A percentile compares a stretch with the other conserved stretches of the same genome.
phyloP scores from a whole-genome alignment of 805 yeast species.

The Starmerella scarabaei region DNA sequence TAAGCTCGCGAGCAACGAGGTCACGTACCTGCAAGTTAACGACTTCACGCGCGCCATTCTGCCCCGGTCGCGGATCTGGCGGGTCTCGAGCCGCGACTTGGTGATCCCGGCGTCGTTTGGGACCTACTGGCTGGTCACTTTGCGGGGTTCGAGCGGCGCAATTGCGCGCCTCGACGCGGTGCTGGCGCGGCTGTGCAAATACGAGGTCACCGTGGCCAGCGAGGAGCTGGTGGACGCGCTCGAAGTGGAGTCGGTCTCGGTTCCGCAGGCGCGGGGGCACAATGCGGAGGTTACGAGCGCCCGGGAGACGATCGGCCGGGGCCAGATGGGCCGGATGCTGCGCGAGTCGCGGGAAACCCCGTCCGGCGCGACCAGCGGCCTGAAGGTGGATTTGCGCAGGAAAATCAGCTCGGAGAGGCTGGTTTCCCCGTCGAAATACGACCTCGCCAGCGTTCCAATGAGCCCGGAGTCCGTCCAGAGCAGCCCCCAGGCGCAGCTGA shows the following conservation, averaged over 20 bases:
- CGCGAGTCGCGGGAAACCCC: too few species aligned
- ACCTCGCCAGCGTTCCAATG: too few species aligned
- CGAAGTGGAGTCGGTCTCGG: too few species aligned
- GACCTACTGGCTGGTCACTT: constrained; percentile 19
- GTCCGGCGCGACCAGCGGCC: too few species aligned
- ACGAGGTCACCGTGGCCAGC: constrained; percentile 6
- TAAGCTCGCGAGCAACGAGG: constrained; percentile 19
- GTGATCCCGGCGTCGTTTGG: constrained; percentile 20
- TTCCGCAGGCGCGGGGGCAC: too few species aligned
- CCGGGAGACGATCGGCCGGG: constrained; percentile 1
- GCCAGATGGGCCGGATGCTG: neutral
- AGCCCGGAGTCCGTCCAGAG: too few species aligned
- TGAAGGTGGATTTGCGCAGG: too few species aligned
- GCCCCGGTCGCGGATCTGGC: constrained; percentile 22
- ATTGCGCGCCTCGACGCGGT: constrained; percentile 15
- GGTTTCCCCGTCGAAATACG: too few species aligned
- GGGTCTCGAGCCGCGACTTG: constrained; percentile 14
- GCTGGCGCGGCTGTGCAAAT: constrained; percentile 14
- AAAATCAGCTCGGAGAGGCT: too few species aligned
- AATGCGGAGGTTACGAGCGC: too few species aligned
- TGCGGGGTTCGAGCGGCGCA: constrained; percentile 9
- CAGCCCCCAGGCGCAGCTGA: too few species aligned
- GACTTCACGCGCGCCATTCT: constrained; percentile 20
- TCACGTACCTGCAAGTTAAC: constrained; percentile 21
- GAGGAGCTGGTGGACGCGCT: neutral